Conservation (phyloP, 1,284 basidiomycete genomes). For the Amylostereum chailletii region DNA sequence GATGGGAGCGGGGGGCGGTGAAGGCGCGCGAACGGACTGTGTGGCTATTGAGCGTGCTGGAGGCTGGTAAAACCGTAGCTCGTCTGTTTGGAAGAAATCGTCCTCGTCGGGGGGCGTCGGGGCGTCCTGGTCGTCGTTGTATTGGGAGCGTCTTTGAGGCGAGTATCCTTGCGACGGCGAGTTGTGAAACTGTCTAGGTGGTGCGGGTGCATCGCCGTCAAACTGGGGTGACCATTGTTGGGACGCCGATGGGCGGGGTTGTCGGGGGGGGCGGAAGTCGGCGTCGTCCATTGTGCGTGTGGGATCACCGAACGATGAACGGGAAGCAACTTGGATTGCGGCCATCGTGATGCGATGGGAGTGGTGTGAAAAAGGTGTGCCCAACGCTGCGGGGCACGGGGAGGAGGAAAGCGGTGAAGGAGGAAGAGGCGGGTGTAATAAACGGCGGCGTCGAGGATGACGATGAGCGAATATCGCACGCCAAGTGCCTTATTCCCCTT, state of each 20-base stretch:
- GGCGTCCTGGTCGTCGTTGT: conserved; percentile 8
- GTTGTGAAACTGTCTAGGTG: not conserved
- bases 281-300: not conserved
- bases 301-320: conserved; percentile 4
- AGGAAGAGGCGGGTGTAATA: too few species aligned
- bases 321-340: conserved; percentile 6
- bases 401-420: too few species aligned
- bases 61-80: conserved; percentile 2
- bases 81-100: conserved; percentile 12
- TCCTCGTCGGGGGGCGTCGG: conserved; percentile 9
- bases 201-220: conserved; percentile 4
- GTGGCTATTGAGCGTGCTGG: conserved; percentile 15
- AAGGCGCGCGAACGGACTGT: conserved; percentile 37
- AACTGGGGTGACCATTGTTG: conserved; percentile 6
- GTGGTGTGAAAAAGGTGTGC: too few species aligned
- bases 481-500: too few species aligned
- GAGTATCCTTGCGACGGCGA: conserved; percentile 6
- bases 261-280: conserved; percentile 5
- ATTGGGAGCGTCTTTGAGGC: conserved; percentile 7
- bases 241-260: conserved; percentile 3
- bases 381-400: too few species aligned
- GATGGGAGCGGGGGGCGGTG: conserved; percentile 54
- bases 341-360: too few species aligned
- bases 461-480: too few species aligned
- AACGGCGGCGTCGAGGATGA: too few species aligned